Evolutionary conservation across 148 eudicot genomes (phyloP).

Genomic region (Beta vulgaris): DNA sequence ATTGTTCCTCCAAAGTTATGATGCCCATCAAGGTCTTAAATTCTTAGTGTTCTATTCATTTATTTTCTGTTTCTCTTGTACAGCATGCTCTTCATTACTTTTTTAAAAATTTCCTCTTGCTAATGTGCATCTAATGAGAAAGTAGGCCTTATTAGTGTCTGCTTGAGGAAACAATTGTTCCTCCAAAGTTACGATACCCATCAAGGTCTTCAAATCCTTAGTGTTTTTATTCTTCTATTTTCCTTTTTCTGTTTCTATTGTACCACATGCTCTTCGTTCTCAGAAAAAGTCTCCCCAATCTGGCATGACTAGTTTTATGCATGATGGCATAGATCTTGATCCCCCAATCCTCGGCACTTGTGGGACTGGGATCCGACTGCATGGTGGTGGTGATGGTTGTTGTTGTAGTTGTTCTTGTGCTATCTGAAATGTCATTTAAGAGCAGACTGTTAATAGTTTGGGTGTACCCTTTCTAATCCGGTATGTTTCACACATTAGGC

Average conservation of each 20-base stretch:
- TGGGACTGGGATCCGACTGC: neutral
- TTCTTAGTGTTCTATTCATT: too few relatives aligned
- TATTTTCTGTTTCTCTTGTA: neutral
- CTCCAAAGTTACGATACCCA: neutral
- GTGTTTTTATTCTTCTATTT: neutral
- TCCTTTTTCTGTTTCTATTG: neutral
- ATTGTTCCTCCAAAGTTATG: neutral
- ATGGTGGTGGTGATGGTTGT: too few relatives aligned
- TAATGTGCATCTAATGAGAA: constrained; percentile 49
- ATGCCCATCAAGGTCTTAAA: neutral
- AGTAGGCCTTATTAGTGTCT: constrained; percentile 41
- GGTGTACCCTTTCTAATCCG: neutral
- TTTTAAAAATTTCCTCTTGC: too few relatives aligned
- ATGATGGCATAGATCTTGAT: neutral
- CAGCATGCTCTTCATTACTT: neutral
- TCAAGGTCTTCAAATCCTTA: too few relatives aligned
- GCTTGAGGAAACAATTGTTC: neutral
- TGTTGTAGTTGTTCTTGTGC: too few relatives aligned
- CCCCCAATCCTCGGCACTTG: neutral
- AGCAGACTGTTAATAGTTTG: too few relatives aligned
- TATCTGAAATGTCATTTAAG: too few relatives aligned
- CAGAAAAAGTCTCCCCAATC: neutral
- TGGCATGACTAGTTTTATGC: neutral
- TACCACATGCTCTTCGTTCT: neutral
- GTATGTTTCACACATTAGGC: neutral